Evolutionary conservation across 345 rosid species (phyloP), one percentile per base, ranked within the genome.

Genomic region (Eucalyptus pauciflora): DNA sequence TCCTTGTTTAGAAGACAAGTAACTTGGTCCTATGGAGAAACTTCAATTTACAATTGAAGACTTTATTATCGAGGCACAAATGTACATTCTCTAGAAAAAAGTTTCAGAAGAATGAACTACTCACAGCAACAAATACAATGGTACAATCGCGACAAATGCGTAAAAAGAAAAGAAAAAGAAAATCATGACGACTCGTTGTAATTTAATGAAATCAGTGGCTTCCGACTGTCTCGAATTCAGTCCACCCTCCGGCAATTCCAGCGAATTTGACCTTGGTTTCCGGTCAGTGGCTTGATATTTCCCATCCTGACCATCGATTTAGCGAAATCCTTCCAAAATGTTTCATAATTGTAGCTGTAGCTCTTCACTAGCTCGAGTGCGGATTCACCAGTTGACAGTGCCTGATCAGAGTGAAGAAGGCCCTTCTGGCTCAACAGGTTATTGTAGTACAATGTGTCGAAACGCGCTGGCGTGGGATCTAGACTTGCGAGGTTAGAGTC

Each of bases 231-330:
- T 1, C 6, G 31, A 10, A 29, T 49, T 88, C 25, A 45, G 86
- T 94, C 89, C 45, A 86, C 88, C 46, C 2, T 54, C 54, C 91
- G 54, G 89, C 95, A 95, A 43, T 93, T 91, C 13, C 6, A 54
- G 29, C 96, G 93, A 90, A 93, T 88, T 86, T 94, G 92, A n/a
- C 96, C 96, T 50, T 90, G 76, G 0, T 86, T 11, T 33, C 95
- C 94, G 1, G 92, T 94, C 91, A 92, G 90, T 20, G 93, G 93
- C 62, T 90, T 90, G 20, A 93, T 92, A 31, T 94, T 94, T 37
- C 95, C 97, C 96, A 95, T 94, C 89, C 90, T 94, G 43, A 94
- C 25, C 92, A 95, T 94, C 2, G 97, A 94, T 22, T 87, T 52
- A 1, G 89, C 91, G 64, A 94, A 94, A 88, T 92, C 94, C 11